Base-by-base conservation (phyloP, 202 grass and related monocot genomes). In the Zoysia matrella region DNA sequence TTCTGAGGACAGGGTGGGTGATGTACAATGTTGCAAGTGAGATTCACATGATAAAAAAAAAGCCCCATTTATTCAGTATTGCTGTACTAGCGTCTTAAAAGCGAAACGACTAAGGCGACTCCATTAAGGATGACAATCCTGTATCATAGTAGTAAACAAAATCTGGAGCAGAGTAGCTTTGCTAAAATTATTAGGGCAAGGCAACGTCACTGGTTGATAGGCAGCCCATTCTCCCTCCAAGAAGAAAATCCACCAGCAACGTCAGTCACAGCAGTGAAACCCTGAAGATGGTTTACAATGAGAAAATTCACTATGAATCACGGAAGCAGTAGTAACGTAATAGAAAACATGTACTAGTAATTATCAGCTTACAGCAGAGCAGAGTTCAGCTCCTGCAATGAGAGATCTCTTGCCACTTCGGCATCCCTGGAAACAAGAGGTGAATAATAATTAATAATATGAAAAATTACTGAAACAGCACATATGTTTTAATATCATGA, bases 341-440 rank as follows among this genome's bases (percentile, higher is more conserved):
- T 64, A 85, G 42, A 57, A 56, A 14, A 18, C 3, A 12, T 11
- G 46, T 47, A 47, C 46, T 4, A 47, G 46, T 47, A 47, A 10
- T 52, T 52, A 52, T 1, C 2, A 52, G 51, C 90, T 92, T 89
- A 97, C 94, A 9, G 92, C 78, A 70, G 86, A 86, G 43, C 76
- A 71, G 30, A 97, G 95, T 68, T 97, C 92, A 74, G 90, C 36
- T 58, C 90, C 88, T 48, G 95, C 95, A 90, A 93, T 89, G 72
- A 97, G 88, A 60, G 95, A 94, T 65, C 92, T 92, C 75, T 81
- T 97, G 39, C 95, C 95, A 80, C 84, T 94, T 60, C 91, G 86
- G 87, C 92, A 94, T 53, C 95, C 92, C 95, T 97, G 78, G 30
- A 36, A 36, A 36, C 30, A 36, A 36, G 30, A 36, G 30, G 30